Percentiles rank a stretch among this genome's conserved stretches.
Conservation (phyloP, 208 protist species). For the Willaertia magna region DNA sequence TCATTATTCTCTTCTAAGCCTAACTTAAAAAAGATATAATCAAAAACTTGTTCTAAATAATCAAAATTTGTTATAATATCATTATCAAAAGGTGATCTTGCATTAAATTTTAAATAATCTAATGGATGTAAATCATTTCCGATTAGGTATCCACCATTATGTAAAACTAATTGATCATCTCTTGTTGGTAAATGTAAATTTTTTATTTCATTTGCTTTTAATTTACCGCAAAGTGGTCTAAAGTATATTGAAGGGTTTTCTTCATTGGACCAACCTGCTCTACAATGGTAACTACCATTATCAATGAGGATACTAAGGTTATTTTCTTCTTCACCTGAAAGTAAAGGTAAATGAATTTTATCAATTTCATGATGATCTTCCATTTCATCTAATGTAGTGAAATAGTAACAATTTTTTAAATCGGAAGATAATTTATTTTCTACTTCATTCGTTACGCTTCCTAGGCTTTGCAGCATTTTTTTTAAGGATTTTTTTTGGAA, state of each 20-base stretch:
- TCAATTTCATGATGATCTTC: neutral
- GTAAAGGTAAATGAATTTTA: neutral
- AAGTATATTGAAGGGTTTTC: neutral
- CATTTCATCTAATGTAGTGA: neutral
- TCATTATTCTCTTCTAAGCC: neutral
- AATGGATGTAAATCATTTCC: constrained; percentile 3
- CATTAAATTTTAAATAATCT: neutral
- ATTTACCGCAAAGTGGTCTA: neutral
- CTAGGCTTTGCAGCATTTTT: too few species aligned
- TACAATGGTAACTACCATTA: neutral
- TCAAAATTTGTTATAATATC: neutral
- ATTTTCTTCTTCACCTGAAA: neutral
- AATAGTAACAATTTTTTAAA: too few species aligned
- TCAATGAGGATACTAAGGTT: neutral
- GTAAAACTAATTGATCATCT: neutral
- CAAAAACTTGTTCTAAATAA: neutral
- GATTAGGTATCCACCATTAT: neutral
- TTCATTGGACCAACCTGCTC: neutral
- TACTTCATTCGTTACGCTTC: too few species aligned
- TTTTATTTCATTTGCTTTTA: neutral
- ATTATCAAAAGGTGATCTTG: neutral
- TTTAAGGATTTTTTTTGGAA: too few species aligned
- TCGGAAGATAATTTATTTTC: too few species aligned
- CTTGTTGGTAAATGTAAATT: neutral
- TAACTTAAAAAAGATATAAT: constrained; percentile 1